A percentile compares a stretch with the other conserved stretches of the same genome.
Evolutionary conservation across 495 filamentous ascomycete genomes (phyloP).

Genomic region (Endocarpon pusillum): DNA sequence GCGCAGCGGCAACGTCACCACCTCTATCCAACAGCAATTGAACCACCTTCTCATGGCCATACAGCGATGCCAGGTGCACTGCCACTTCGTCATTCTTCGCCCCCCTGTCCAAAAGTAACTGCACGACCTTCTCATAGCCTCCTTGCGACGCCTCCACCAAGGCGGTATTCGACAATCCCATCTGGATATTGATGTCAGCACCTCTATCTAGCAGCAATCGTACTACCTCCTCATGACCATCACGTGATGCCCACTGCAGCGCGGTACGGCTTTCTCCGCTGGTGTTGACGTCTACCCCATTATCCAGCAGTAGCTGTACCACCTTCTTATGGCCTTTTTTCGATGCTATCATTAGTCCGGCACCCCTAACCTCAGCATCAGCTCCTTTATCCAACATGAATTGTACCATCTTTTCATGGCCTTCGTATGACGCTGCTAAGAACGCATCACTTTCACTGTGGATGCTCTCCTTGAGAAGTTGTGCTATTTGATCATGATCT

Average conservation of each 20-base stretch:
- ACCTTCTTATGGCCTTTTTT: conserved; percentile 20
- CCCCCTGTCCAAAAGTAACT: neutral
- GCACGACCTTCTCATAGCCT: neutral
- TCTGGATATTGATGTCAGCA: neutral
- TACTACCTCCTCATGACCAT: conserved; percentile 13
- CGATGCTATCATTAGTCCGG: too few relatives aligned
- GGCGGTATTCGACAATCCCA: neutral
- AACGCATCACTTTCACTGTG: neutral
- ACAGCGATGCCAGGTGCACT: conserved; percentile 1
- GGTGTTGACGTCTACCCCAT: conserved; percentile 9
- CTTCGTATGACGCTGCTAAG: too few relatives aligned
- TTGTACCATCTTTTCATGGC: too few relatives aligned
- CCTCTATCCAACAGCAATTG: conserved; percentile 8
- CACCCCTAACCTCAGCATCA: too few relatives aligned
- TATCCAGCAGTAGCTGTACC: conserved; percentile 9
- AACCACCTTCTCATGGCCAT: neutral
- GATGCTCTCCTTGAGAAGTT: too few relatives aligned
- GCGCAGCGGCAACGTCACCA: too few relatives aligned
- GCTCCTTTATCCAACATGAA: too few relatives aligned
- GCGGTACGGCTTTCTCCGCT: conserved; percentile 7
- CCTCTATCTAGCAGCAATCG: conserved; percentile 1
- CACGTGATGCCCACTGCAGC: conserved; percentile 14
- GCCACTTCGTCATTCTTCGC: too few relatives aligned
- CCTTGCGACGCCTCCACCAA: neutral
- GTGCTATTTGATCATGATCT: too few relatives aligned